phyloP scores from a whole-genome alignment of 257 asterid genomes.

The Anisodus tanguticus region DNA sequence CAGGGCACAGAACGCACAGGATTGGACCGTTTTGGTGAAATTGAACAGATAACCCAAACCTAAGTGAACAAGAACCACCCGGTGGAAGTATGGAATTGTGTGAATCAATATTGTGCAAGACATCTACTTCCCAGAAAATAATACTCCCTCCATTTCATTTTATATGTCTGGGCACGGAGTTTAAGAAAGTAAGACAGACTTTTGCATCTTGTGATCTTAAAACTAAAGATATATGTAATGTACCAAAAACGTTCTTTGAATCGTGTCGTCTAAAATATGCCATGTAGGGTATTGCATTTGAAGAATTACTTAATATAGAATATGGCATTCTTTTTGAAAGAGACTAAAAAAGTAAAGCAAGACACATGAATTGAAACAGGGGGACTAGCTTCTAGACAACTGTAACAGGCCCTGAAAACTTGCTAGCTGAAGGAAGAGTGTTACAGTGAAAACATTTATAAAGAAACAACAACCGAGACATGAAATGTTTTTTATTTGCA shows the following conservation, averaged over 20 bases:
- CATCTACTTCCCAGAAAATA: slow-evolving; percentile 7
- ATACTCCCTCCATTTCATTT: background rate
- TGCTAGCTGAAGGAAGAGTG: background rate
- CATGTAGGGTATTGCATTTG: too few species aligned
- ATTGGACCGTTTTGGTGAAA: background rate
- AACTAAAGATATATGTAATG: too few species aligned
- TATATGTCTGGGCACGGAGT: too few species aligned
- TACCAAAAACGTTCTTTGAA: too few species aligned
- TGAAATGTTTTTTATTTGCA: background rate
- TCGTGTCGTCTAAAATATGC: too few species aligned
- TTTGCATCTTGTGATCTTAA: too few species aligned
- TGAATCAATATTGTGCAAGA: background rate
- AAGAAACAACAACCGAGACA: background rate
- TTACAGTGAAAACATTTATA: background rate
- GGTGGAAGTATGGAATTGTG: background rate
- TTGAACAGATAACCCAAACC: background rate
- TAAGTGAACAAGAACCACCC: slow-evolving; percentile 19
- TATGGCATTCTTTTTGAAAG: too few species aligned
- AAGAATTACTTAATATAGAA: too few species aligned
- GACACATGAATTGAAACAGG: too few species aligned
- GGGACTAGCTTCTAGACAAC: background rate
- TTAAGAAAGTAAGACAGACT: too few species aligned
- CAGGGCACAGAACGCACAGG: slow-evolving; percentile 15
- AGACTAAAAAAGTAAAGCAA: too few species aligned
- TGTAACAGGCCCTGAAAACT: slow-evolving; percentile 3